Percentiles rank a stretch among this genome's conserved stretches.
phyloP scores from a whole-genome alignment of 148 eudicot species.

The Suaeda aralocaspica region DNA sequence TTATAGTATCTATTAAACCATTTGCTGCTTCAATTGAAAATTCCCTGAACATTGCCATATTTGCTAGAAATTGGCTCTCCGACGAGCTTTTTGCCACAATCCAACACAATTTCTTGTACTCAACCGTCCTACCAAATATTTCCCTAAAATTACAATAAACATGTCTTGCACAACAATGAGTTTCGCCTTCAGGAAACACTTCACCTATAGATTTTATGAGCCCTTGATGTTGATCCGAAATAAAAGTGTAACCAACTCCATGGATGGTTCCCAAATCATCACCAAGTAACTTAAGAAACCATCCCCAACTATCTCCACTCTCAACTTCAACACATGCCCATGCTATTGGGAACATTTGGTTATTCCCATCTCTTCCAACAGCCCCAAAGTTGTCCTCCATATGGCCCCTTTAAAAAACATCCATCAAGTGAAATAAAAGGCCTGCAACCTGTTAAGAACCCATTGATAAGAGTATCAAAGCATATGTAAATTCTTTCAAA shows the following conservation, averaged over 20 bases:
- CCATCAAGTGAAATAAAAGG: slow-evolving; percentile 10
- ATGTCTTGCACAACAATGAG: not conserved
- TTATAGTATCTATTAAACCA: not conserved
- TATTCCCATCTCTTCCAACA: slow-evolving; percentile 6
- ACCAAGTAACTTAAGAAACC: not conserved
- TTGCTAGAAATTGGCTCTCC: not conserved
- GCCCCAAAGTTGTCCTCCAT: not conserved
- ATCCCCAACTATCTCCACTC: too few species aligned
- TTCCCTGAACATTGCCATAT: not conserved
- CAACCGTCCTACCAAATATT: not conserved
- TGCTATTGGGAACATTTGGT: not conserved
- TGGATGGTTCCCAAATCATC: not conserved
- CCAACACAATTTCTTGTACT: not conserved
- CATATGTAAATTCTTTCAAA: not conserved
- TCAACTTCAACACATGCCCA: not conserved
- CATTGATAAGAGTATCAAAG: not conserved
- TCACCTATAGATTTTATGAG: not conserved
- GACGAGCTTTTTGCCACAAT: not conserved
- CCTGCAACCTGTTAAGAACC: not conserved
- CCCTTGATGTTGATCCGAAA: not conserved
- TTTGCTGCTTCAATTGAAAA: not conserved
- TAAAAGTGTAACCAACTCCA: not conserved
- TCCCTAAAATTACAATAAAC: not conserved
- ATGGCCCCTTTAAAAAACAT: not conserved
- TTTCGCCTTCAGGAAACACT: not conserved